A percentile compares a stretch with the other conserved stretches of the same genome.
Evolutionary conservation across 108 stramenopile genomes (phyloP).

Genomic region (Stephanodiscus minutulus): DNA sequence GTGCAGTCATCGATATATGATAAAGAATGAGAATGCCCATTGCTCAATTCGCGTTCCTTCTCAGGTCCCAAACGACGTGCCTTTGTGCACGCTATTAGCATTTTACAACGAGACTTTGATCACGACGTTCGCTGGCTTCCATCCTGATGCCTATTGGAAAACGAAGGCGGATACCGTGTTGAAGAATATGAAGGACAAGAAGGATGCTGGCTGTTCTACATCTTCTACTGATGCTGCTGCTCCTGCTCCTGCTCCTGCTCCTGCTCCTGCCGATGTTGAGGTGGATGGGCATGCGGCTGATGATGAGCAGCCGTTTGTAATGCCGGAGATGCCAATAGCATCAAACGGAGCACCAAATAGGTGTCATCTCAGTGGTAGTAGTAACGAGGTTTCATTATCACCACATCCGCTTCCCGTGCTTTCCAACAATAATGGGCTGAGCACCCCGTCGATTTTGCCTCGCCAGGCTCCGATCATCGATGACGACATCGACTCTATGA

Average conservation of each 20-base stretch:
- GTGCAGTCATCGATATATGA: no score
- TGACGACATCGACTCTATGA: slow-evolving; percentile 13
- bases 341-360: neutral
- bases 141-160: slow-evolving; percentile 79
- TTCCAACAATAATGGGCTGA: neutral
- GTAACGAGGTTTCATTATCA: neutral
- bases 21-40: no score
- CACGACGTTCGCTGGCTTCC: slow-evolving; percentile 72
- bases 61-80: slow-evolving; percentile 64
- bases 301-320: neutral
- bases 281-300: neutral
- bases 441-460: neutral
- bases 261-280: neutral
- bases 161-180: slow-evolving; percentile 30
- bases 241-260: neutral
- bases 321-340: neutral
- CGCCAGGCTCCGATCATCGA: slow-evolving; percentile 1
- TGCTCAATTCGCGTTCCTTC: no score
- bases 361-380: neutral
- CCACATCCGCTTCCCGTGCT: neutral
- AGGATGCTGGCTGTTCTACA: neutral
- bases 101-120: slow-evolving; percentile 77
- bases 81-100: slow-evolving; percentile 67
- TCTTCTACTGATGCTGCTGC: neutral
- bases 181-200: slow-evolving; percentile 7